Percentiles rank a stretch among this genome's conserved stretches.
phyloP scores from a whole-genome alignment of 805 yeast species.

The Cyberlindnera maclurae region DNA sequence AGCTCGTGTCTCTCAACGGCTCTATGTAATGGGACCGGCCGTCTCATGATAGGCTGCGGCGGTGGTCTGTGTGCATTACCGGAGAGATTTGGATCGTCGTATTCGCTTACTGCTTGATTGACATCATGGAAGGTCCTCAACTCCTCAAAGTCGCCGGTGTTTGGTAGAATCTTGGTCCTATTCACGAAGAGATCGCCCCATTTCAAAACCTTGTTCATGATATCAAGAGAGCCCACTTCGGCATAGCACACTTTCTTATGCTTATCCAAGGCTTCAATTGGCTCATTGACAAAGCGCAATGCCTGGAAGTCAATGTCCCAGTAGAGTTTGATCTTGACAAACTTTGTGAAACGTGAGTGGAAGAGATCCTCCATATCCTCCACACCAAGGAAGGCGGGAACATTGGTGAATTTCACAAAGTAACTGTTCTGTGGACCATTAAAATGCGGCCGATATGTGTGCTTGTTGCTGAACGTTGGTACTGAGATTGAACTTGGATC shows the following conservation, averaged over 20 bases:
- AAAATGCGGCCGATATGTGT: slow-evolving; percentile 1
- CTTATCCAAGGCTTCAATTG: slow-evolving; percentile 18
- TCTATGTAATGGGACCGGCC: not conserved
- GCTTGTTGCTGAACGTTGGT: slow-evolving; percentile 25
- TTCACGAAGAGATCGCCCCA: slow-evolving; percentile 52
- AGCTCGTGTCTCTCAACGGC: slow-evolving; percentile 6
- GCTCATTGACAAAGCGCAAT: slow-evolving; percentile 23
- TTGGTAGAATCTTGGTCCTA: slow-evolving; percentile 23
- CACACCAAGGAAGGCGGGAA: slow-evolving; percentile 49
- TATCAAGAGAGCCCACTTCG: slow-evolving; percentile 43
- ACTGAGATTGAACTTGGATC: slow-evolving; percentile 55
- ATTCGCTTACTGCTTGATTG: slow-evolving; percentile 16
- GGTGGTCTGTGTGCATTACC: slow-evolving; percentile 4
- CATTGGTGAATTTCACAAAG: slow-evolving; percentile 53
- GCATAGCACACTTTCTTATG: slow-evolving; percentile 57
- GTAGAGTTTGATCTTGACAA: slow-evolving; percentile 52
- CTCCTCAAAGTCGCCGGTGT: slow-evolving; percentile 22
- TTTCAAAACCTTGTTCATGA: slow-evolving; percentile 50
- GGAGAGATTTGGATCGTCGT: slow-evolving; percentile 16
- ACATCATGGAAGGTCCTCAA: slow-evolving; percentile 18
- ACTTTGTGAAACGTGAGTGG: slow-evolving; percentile 52
- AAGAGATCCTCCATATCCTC: slow-evolving; percentile 52
- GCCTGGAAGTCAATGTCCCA: slow-evolving; percentile 39
- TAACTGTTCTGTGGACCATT: slow-evolving; percentile 42
- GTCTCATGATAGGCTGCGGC: not conserved